phyloP scores from a whole-genome alignment of 257 asterid genomes.

The Ajuga chamaepitys region DNA sequence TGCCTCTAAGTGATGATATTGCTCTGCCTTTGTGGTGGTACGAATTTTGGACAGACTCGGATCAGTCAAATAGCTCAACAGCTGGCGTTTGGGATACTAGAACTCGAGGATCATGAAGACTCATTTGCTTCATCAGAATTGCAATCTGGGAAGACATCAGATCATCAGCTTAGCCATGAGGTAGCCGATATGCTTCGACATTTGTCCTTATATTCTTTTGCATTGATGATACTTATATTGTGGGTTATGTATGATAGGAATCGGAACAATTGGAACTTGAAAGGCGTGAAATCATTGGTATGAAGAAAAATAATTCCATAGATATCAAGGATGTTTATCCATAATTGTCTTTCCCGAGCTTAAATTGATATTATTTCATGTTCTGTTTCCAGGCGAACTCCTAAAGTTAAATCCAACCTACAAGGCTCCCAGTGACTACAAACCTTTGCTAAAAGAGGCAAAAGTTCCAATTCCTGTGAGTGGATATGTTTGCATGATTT shows the following conservation, averaged over 20 bases:
- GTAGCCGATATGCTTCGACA: constrained; percentile 27
- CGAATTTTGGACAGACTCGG: constrained; percentile 86
- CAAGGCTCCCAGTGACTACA: constrained; percentile 77
- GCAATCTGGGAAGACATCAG: constrained; percentile 25
- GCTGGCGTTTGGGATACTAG: constrained; percentile 50
- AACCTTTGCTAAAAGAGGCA: constrained; percentile 75
- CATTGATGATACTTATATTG: constrained; percentile 20
- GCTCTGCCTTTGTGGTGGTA: constrained; percentile 59
- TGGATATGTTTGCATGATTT: constrained; percentile 15
- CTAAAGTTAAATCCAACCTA: constrained; percentile 69
- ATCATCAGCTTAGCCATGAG: constrained; percentile 49
- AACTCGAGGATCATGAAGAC: constrained; percentile 34
- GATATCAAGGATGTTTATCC: constrained; percentile 5
- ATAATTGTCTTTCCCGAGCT: neutral
- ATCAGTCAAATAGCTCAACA: constrained; percentile 73
- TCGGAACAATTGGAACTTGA: constrained; percentile 58
- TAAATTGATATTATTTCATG: neutral
- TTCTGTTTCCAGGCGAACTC: constrained; percentile 58
- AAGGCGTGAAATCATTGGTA: constrained; percentile 81
- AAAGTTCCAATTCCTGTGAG: constrained; percentile 83
- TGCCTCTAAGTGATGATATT: constrained; percentile 66
- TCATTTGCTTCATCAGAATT: constrained; percentile 26
- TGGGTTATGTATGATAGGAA: constrained; percentile 31
- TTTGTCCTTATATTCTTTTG: neutral
- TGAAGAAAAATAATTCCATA: constrained; percentile 13